Evolutionary conservation across 225 moss, liverwort and hornwort species (phyloP).

Genomic region (Neckera pumila): DNA sequence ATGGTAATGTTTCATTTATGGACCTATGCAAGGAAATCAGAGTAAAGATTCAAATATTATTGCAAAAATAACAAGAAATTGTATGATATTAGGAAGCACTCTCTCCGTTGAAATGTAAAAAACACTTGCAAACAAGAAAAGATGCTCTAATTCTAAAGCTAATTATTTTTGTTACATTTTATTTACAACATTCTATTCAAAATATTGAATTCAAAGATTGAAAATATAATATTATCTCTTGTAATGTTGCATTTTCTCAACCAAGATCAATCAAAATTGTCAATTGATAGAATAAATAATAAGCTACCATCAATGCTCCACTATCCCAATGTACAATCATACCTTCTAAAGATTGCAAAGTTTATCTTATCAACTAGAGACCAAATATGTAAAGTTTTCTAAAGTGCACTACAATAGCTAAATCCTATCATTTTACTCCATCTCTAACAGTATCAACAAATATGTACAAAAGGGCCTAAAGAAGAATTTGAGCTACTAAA

Average conservation of each 20-base stretch:
- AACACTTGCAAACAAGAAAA: not conserved
- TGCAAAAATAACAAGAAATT: not conserved
- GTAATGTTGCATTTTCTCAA: not conserved
- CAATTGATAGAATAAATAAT: not conserved
- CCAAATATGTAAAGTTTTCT: not conserved
- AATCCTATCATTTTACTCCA: not conserved
- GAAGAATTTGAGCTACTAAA: not conserved
- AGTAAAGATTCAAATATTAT: not conserved
- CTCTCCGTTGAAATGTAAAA: not conserved
- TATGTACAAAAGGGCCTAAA: not conserved
- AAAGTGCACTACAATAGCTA: not conserved
- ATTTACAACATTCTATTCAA: too few relatives aligned
- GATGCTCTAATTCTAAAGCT: rapidly evolving
- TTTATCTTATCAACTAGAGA: not conserved
- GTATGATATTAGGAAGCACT: too few relatives aligned
- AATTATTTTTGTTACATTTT: not conserved
- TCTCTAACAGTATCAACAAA: not conserved
- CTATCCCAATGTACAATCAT: not conserved
- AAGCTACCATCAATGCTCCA: not conserved
- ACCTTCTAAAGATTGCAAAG: not conserved
- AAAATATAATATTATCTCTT: not conserved
- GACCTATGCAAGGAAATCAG: not conserved
- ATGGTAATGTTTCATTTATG: rapidly evolving
- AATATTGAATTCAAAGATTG: not conserved
- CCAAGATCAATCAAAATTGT: not conserved